Evolutionary conservation across 192 early-diverging fungal species (phyloP).

Genomic region (Geranomyces variabilis): DNA sequence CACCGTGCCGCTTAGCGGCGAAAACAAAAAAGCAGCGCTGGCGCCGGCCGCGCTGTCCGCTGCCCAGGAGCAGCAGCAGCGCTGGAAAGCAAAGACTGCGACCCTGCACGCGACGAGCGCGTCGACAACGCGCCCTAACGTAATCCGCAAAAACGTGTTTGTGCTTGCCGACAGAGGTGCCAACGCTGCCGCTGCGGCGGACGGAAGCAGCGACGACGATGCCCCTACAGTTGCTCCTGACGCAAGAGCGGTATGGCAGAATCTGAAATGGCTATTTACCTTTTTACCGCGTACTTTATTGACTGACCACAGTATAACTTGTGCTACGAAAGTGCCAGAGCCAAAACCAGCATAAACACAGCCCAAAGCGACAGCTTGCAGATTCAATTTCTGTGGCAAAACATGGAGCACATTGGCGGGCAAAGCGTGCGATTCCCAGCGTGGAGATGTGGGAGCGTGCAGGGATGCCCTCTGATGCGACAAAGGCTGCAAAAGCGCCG

Average conservation of each 20-base stretch:
- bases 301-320: no score
- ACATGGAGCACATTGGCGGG: constrained; percentile 5
- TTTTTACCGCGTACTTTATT: no score
- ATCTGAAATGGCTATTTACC: no score
- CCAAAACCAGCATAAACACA: no score
- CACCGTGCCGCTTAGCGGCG: no score
- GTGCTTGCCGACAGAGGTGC: constrained; percentile 7
- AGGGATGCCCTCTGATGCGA: neutral
- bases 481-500: neutral
- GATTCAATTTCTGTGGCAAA: constrained; percentile 3
- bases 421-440: neutral
- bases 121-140: neutral
- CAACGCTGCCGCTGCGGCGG: neutral
- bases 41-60: no score
- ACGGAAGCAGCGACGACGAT: constrained; percentile 5
- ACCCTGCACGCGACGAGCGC: no score
- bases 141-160: constrained; percentile 14
- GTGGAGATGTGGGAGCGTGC: constrained; percentile 5
- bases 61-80: no score
- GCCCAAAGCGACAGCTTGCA: neutral
- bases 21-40: no score
- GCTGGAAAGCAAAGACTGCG: no score
- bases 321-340: no score
- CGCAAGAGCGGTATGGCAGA: neutral
- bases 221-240: neutral